These are phyloP conservation scores for Mycena amicta DNA, from an alignment of 768 basidiomycete species.

Conservation along the genomic window DNA sequence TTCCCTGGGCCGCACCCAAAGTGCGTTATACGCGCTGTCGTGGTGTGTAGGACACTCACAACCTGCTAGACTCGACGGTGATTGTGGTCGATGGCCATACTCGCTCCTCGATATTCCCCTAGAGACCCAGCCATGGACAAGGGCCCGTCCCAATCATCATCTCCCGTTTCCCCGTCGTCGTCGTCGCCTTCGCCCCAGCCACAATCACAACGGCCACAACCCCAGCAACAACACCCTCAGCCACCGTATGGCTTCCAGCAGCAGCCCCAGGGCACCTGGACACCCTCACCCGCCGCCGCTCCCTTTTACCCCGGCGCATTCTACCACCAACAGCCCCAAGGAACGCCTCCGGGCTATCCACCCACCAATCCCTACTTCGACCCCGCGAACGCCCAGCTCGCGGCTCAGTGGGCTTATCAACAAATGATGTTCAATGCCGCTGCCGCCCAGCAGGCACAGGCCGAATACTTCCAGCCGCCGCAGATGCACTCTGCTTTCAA, in stretches of 20 bases:
- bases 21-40: background rate
- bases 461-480: conserved; percentile 19
- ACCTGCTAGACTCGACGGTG: background rate
- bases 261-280: conserved; percentile 72
- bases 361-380: conserved; percentile 68
- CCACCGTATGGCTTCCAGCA: conserved; percentile 62
- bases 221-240: conserved; percentile 29
- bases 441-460: conserved; percentile 45
- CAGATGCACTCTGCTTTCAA: conserved; percentile 19
- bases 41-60: background rate
- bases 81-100: conserved; percentile 69
- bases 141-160: conserved; percentile 38
- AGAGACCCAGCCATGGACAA: conserved; percentile 67
- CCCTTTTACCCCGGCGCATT: conserved; percentile 75
- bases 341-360: conserved; percentile 12
- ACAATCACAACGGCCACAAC: conserved; percentile 54
- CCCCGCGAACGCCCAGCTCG: conserved; percentile 72
- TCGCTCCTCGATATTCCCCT: conserved; percentile 64
- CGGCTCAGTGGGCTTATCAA: conserved; percentile 88
- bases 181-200: background rate
- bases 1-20: no score
- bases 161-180: conserved; percentile 33
- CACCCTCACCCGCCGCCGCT: conserved; percentile 62
- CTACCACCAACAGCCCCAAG: conserved; percentile 46
- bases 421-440: conserved; percentile 86